Percentiles rank a stretch among this genome's conserved stretches.
Evolutionary conservation across 2,329 filamentous ascomycete species (phyloP).

Genomic region (Arthroderma sp.): DNA sequence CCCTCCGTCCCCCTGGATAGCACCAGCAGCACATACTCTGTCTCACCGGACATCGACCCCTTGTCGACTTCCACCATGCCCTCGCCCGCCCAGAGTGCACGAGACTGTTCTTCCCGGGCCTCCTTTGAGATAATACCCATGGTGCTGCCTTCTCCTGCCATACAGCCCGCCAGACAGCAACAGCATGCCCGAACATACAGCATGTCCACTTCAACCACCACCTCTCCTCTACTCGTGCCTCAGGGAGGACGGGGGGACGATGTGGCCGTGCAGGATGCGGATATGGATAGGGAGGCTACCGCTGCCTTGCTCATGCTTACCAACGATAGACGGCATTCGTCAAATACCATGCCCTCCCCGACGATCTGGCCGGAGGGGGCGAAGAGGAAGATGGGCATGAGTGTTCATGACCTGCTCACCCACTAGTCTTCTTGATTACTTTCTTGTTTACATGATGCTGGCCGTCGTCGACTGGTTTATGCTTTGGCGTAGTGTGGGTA

Average conservation of each 20-base stretch:
- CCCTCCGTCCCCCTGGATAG: constrained; percentile 6
- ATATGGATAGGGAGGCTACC: constrained; percentile 68
- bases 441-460: neutral
- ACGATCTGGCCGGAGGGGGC: constrained; percentile 4
- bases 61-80: constrained; percentile 9
- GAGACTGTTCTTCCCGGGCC: constrained; percentile 15
- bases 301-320: constrained; percentile 82
- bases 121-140: constrained; percentile 22
- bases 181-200: constrained; percentile 11
- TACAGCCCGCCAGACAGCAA: constrained; percentile 3
- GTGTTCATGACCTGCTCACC: constrained; percentile 44
- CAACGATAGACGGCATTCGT: constrained; percentile 50
- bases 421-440: constrained; percentile 23
- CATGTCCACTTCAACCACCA: constrained; percentile 7
- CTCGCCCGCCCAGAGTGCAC: constrained; percentile 5
- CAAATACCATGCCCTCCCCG: constrained; percentile 8
- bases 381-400: constrained; percentile 39
- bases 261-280: constrained; percentile 30
- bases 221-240: constrained; percentile 9
- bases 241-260: no score
- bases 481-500: no score
- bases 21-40: constrained; percentile 11
- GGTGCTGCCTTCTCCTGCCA: constrained; percentile 27
- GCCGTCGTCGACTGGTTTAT: neutral
- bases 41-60: constrained; percentile 27